Base-by-base conservation (phyloP, 257 asterid genomes). In the Nemophila menziesii region DNA sequence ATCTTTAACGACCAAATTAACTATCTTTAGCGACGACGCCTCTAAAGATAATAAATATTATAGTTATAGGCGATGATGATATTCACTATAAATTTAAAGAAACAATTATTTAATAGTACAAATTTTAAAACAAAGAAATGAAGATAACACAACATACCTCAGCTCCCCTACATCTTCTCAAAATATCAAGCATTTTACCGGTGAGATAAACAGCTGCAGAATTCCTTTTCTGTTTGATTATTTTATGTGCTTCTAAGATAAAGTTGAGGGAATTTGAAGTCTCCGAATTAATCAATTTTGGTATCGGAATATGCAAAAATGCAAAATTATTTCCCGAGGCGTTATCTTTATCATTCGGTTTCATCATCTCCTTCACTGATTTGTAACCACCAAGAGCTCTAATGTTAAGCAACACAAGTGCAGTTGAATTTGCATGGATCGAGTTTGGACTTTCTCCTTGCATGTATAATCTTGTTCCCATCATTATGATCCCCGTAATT, bases 291-390 rank as follows among this genome's bases (percentile, higher is more conserved):
- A 47, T 21, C 15, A 80, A 29, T 22, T 77, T 59, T 0, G 95
- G 86, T 0, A 83, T 1, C 0, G 72, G 16, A 40, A 80, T 58
- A 1, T 62, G 83, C 43, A 80, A 43, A 48, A 83, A 77, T 7
- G 84, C 72, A n/a, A 80, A 65, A 3, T 62, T 79, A 43, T 83
- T 83, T 5, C 93, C 93, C 90, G 90, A 83, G 0, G 83, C 75
- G n/a, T n/a, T n/a, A 58, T 42, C 63, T 14, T 72, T 52, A 1
- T 92, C 48, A 20, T 67, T 55, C 1, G 86, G 83, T 41, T 70
- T 71, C 16, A 68, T 37, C 90, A 83, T 80, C 39, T 80, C 95
- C 1, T 41, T 57, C 1, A 83, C 73, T 14, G 93, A 70, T 24
- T 68, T 70, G 55, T 80, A 84, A 9, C 90, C 95, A 8, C 68